Evolutionary conservation across 371 early-diverging fungal species (phyloP), one percentile per base, ranked within the genome.

Genomic region (Mortierella sp.): DNA sequence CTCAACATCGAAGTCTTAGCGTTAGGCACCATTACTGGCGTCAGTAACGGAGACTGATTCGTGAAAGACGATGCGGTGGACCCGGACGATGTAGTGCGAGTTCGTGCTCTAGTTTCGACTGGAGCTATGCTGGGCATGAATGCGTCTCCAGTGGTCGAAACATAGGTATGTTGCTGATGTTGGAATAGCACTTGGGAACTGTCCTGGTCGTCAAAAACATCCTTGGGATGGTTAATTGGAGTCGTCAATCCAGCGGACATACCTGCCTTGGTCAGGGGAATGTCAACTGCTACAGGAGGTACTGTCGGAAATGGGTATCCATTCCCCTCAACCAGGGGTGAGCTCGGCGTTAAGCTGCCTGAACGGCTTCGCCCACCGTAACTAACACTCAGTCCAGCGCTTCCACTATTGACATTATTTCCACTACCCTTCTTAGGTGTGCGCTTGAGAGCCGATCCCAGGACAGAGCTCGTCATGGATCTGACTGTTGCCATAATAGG

Each of bases 301-400:
- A 52, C 19, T 25, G 7, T 50, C 19, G 74, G 74, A 59, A 74
- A 74, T 23, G 69, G 70, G 45, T 65, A 69, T 48, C 58, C 74
- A 25, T 47, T 29, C 15, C 26, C 60, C 19, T 60, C 61, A 7
- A 62, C 25, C 5, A 55, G 46, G 16, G 57, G 57, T 18, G 51
- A 53, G 19, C 19, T 57, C 4, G 64, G 70, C 0, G 66, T 48
- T 21, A 59, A 19, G 28, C 57, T 57, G 19, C 51, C 59, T 15
- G 16, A 30, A 23, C 60, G 55, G 15, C 53, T 26, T 19, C 57
- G 44, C 25, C 28, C 25, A 11, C 53, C 44, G n/a, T 30, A 23
- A 23, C 46, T 14, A 30, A 14, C 57, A 57, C 25, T 62, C 47
- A 67, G 37, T 30, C n/a, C 26, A 28, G 12, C 7, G 62, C n/a